Evolutionary conservation across 257 asterid species (phyloP), one percentile per base, ranked within the genome.

Genomic region (Fraxinus excelsior): DNA sequence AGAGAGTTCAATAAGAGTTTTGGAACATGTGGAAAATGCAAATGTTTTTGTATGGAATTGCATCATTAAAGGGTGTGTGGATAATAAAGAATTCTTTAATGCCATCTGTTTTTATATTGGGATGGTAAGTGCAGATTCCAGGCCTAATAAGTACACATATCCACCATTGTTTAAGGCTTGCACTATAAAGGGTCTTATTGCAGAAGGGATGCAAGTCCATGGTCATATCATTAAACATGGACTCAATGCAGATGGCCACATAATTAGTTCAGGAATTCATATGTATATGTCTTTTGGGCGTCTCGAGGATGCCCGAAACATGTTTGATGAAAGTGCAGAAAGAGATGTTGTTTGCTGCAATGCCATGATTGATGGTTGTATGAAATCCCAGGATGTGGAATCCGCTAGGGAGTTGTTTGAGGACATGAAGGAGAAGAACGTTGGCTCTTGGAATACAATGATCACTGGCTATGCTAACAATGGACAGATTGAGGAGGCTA

Each of bases 311-410:
- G 92, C 89, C 18, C 82, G 87, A 40, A 73, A 49, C 13, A 32
- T 86, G 84, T 76, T 81, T 25, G 77, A 79, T 65, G 77, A 71
- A 18, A 29, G 19, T 68, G 87, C 78, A 18, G 49, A 35, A 16
- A 71, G 80, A 0, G 90, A 88, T 76, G 80, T 83, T 72, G 44
- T 88, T 37, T 85, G 90, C 75, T 81, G 84, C 71, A 88, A 85
- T 76, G 87, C 92, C 12, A 82, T 88, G 92, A 75, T 88, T 51
- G 86, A 83, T 74, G 84, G 90, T 2, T 88, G 83, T 71, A 82
- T 86, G 90, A 84, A 83, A 65, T 60, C 31, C 4, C 89, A 83
- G 0, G 83, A 83, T 2, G 84, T 81, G 32, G 76, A 72, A 38
- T 75, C 65, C 23, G 86, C 89, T 38, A 6, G 19, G 40, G 79